Evolutionary conservation across 2,329 filamentous ascomycete genomes (phyloP).

Genomic region (Xylaria sp.): DNA sequence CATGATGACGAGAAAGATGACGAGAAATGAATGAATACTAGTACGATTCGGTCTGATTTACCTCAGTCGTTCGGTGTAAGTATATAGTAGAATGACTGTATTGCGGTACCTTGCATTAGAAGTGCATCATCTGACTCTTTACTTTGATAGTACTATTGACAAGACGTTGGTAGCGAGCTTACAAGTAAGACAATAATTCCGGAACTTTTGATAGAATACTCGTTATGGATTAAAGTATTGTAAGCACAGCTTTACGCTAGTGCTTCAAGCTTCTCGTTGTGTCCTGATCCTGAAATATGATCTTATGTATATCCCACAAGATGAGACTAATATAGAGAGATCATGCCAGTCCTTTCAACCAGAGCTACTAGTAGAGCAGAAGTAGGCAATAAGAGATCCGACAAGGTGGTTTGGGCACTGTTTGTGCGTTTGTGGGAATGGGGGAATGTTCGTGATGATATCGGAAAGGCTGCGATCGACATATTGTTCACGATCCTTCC

Average conservation of each 20-base stretch:
- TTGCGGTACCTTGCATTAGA: conserved; percentile 29
- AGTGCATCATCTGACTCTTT: conserved; percentile 23
- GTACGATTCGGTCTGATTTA: conserved; percentile 14
- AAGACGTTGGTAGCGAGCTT: conserved; percentile 32
- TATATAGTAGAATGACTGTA: neutral
- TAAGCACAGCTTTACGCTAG: conserved; percentile 2
- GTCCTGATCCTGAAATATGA: neutral
- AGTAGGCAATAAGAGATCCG: conserved; percentile 5
- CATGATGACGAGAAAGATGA: conserved; percentile 13
- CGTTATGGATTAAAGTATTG: neutral
- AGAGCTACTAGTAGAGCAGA: conserved; percentile 14
- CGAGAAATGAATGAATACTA: conserved; percentile 9
- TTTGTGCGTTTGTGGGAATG: conserved; percentile 8
- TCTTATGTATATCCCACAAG: neutral
- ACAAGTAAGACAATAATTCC: conserved; percentile 26
- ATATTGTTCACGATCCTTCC: conserved; percentile 25
- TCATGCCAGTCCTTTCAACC: neutral
- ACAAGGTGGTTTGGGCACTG: conserved; percentile 13
- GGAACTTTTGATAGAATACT: conserved; percentile 10
- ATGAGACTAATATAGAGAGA: conserved; percentile 1
- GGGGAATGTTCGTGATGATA: conserved; percentile 1
- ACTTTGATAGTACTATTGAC: neutral
- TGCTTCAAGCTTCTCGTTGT: neutral
- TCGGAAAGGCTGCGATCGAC: conserved; percentile 2
- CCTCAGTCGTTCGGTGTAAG: conserved; percentile 2